Evolutionary conservation across 306 rosid species (phyloP).

Genomic region (Vachellia collinsii): DNA sequence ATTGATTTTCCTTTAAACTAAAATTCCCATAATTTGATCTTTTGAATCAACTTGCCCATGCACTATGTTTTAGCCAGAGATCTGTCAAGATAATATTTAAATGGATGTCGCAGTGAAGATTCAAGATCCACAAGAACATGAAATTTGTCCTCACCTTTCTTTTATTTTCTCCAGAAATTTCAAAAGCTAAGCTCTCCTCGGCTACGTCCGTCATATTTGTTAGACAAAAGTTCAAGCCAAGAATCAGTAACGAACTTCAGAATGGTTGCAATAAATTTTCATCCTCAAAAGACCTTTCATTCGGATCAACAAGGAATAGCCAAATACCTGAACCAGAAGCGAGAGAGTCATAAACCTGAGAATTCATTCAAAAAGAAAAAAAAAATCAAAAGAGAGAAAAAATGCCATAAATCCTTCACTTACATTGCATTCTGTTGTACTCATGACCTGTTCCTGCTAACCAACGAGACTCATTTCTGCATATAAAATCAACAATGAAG

Average conservation of each 20-base stretch:
- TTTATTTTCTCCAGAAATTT: slow-evolving; percentile 73
- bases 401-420: too few relatives aligned
- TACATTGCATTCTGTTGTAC: too few relatives aligned
- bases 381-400: too few relatives aligned
- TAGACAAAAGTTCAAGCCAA: neutral
- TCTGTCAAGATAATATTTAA: neutral
- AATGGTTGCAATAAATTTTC: neutral
- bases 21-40: neutral
- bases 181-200: slow-evolving; percentile 64
- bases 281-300: neutral
- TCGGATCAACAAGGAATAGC: neutral
- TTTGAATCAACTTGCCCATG: too few relatives aligned
- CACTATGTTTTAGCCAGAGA: too few relatives aligned
- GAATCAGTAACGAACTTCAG: slow-evolving; percentile 11
- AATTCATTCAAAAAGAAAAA: too few relatives aligned
- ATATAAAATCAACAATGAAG: too few relatives aligned
- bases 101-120: neutral
- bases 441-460: too few relatives aligned
- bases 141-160: slow-evolving; percentile 52
- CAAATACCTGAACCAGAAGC: slow-evolving; percentile 33
- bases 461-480: too few relatives aligned
- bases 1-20: neutral
- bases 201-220: slow-evolving; percentile 57
- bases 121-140: neutral
- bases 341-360: neutral